A percentile compares a stretch with the other conserved stretches of the same genome.
Evolutionary conservation across 1,139 yeast genomes (phyloP).

Genomic region (Lodderomyces orthopsilosis): DNA sequence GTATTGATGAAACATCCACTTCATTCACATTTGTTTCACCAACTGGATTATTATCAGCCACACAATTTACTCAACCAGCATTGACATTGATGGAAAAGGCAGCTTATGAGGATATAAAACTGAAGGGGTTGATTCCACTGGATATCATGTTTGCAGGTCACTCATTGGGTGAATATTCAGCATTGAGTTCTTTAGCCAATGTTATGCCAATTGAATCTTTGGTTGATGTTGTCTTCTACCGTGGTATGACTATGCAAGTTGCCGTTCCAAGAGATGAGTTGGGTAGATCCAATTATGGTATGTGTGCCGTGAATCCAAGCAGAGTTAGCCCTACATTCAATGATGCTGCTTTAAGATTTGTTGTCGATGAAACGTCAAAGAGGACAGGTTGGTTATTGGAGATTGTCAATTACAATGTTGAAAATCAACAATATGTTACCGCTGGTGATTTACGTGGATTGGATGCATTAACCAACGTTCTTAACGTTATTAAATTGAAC

Average conservation of each 20-base stretch:
- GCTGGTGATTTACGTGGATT: constrained; percentile 97
- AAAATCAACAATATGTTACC: constrained; percentile 95
- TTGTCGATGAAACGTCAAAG: constrained; percentile 80
- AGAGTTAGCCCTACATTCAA: constrained; percentile 85
- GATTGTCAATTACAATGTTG: constrained; percentile 97
- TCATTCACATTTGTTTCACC: constrained; percentile 89
- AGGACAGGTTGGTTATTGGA: constrained; percentile 93
- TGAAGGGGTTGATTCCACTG: constrained; percentile 92
- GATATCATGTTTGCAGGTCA: constrained; percentile 98
- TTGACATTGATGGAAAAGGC: constrained; percentile 99
- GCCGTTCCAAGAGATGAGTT: constrained; percentile 95
- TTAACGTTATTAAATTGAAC: constrained; percentile 88
- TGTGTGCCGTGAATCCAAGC: constrained; percentile 98
- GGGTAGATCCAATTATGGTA: constrained; percentile 98
- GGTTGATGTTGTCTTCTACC: constrained; percentile 97
- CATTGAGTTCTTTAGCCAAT: constrained; percentile 93
- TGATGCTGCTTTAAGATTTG: constrained; percentile 92
- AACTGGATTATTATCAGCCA: constrained; percentile 93
- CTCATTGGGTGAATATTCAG: constrained; percentile 98
- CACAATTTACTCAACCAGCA: constrained; percentile 99
- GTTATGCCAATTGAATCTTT: constrained; percentile 98
- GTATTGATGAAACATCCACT: constrained; percentile 75
- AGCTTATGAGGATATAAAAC: constrained; percentile 93
- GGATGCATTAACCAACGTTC: constrained; percentile 88
- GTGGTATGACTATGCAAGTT: constrained; percentile 99